Evolutionary conservation across 2,329 filamentous ascomycete genomes (phyloP).

Genomic region (Penicillium sp.): DNA sequence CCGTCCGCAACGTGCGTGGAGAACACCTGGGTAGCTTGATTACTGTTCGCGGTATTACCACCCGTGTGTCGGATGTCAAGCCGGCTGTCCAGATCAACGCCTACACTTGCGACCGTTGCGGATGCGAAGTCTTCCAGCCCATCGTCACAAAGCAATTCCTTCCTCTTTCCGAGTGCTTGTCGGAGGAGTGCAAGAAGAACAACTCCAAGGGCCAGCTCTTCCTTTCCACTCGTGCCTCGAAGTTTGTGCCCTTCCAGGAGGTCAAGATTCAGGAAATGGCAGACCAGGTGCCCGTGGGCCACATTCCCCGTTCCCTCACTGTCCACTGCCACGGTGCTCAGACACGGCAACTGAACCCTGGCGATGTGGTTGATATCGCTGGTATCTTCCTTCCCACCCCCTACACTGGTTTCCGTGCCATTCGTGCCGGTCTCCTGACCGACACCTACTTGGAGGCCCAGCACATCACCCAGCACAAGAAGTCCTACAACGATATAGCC

Average conservation of each 20-base stretch:
- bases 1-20: conserved; percentile 88
- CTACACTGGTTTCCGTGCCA: conserved; percentile 98
- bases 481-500: conserved; percentile 88
- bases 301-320: conserved; percentile 89
- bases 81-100: conserved; percentile 96
- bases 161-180: conserved; percentile 80
- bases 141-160: conserved; percentile 86
- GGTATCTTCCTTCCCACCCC: conserved; percentile 96
- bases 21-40: conserved; percentile 92
- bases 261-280: conserved; percentile 98
- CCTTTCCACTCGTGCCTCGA: conserved; percentile 90
- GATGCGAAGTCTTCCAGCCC: conserved; percentile 96
- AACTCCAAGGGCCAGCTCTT: conserved; percentile 91
- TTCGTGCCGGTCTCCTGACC: conserved; percentile 90
- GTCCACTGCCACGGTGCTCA: conserved; percentile 83
- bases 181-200: conserved; percentile 82
- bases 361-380: conserved; percentile 87
- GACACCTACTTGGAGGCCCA: conserved; percentile 97
- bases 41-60: conserved; percentile 89
- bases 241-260: conserved; percentile 96
- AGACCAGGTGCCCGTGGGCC: conserved; percentile 97
- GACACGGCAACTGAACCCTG: conserved; percentile 82
- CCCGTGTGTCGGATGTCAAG: conserved; percentile 95
- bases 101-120: conserved; percentile 94
- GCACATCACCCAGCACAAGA: conserved; percentile 91